Evolutionary conservation across 805 yeast genomes (phyloP), one percentile per base, ranked within the genome.

Genomic region (Zygosaccharomyces rouxii): DNA sequence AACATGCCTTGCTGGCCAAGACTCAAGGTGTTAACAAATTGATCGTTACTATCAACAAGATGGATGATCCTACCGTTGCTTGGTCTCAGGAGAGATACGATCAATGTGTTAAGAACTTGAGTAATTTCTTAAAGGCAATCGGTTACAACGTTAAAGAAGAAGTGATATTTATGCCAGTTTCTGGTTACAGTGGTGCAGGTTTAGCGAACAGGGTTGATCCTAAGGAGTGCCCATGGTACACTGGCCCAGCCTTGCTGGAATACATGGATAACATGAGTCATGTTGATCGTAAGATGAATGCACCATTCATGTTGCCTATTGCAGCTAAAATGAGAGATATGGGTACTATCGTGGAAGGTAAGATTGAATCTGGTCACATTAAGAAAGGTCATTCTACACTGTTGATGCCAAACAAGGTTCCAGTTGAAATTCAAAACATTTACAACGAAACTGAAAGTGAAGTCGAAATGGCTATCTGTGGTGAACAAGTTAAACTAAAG

Each of bases 291-390:
- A 87, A 83, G 64, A 75, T 89, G 63, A 87, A 86, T 64, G 97
- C 92, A 42, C 97, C 99, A 58, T 94, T 94, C 76, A 90, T 94
- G 98, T 76, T 94, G 61, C 99, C 99, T 51, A 79, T 94, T 58
- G 80, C 95, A 23, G 87, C 94, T 59, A 94, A 94, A 72, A 86
- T 89, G 86, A 90, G 88, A 71, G 99, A 94, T 69, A 75, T 94
- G 75, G 99, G 99, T 70, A 89, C 98, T 44, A 82, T 94, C 55
- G 94, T 94, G 46, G 99, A 94, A 73, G 99, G 99, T 71, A 94
- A 94, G 76, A 86, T 94, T 65, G 99, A 90, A 75, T 83, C 95
- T 49, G 99, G 99, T 44, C 89, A 86, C 63, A 77, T 92, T 57
- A 87, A 83, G 74, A 90, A 87, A 74, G 86, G 86, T 57, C 76